A percentile compares a stretch with the other conserved stretches of the same genome.
phyloP scores from a whole-genome alignment of 176 grass and related monocot genomes.

The Thalia dealbata region DNA sequence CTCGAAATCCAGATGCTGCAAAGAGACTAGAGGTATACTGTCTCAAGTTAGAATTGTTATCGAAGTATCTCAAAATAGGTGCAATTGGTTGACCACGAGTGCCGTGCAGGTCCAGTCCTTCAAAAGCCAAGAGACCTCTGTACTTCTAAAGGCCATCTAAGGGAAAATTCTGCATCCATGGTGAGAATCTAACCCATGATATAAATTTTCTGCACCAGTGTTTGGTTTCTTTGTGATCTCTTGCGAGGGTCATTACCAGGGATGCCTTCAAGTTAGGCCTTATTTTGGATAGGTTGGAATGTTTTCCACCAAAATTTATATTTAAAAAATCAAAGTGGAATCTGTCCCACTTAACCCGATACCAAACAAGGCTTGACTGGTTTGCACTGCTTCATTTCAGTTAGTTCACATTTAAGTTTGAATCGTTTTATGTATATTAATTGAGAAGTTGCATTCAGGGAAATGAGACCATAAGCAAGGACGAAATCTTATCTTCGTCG shows the following conservation, averaged over 20 bases:
- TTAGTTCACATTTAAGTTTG: background rate
- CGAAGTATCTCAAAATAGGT: background rate
- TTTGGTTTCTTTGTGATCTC: background rate
- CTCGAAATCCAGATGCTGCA: slow-evolving; percentile 14
- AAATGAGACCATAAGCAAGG: background rate
- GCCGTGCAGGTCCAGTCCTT: background rate
- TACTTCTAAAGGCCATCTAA: slow-evolving; percentile 1
- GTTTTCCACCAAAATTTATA: too few relatives aligned
- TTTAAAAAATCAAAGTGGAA: too few relatives aligned
- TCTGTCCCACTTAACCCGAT: too few relatives aligned
- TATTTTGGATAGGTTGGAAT: too few relatives aligned
- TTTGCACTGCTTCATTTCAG: background rate
- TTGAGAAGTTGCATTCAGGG: background rate
- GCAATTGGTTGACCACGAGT: background rate
- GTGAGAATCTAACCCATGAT: background rate
- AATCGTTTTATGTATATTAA: too few relatives aligned
- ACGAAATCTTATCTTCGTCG: background rate
- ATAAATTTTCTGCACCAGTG: background rate
- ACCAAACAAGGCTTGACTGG: too few relatives aligned
- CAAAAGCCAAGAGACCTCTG: background rate
- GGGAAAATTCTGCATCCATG: background rate
- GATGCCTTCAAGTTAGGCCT: background rate
- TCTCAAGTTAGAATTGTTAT: background rate
- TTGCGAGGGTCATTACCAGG: background rate
- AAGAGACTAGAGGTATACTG: slow-evolving; percentile 1